These are phyloP conservation scores for Davidsoniella eucalypti DNA, from an alignment of 2,329 filamentous ascomycete species.

Conservation along the genomic window DNA sequence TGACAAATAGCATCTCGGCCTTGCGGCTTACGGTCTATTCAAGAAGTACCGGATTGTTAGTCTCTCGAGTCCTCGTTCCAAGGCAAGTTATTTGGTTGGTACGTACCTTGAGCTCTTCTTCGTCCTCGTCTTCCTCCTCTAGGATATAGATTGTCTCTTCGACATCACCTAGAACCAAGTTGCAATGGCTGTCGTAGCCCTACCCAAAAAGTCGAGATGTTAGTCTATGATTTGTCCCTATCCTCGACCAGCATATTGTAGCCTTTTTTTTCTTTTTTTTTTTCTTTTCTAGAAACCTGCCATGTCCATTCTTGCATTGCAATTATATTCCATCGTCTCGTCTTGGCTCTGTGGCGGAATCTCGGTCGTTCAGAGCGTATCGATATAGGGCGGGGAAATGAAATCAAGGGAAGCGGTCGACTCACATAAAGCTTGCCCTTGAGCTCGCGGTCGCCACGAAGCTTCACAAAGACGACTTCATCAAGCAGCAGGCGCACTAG, in stretches of 20 bases:
- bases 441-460: conserved; percentile 86
- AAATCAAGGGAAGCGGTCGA: conserved; percentile 11
- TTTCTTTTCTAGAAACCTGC: too few relatives aligned
- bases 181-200: conserved; percentile 99
- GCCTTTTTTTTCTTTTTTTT: too few relatives aligned
- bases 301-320: neutral
- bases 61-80: neutral
- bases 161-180: conserved; percentile 86
- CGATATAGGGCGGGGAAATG: neutral
- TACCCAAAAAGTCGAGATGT: conserved; percentile 22
- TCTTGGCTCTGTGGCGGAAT: too few relatives aligned
- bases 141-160: conserved; percentile 93
- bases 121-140: conserved; percentile 14
- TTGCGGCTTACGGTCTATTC: conserved; percentile 81
- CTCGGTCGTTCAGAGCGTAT: too few relatives aligned
- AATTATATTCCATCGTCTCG: neutral
- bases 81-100: neutral
- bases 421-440: conserved; percentile 87
- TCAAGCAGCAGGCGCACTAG: conserved; percentile 88
- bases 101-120: conserved; percentile 53
- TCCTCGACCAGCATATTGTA: too few relatives aligned
- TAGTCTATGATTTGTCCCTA: neutral
- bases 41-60: neutral
- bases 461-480: conserved; percentile 93
- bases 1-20: conserved; percentile 95